Evolutionary conservation across 179 eudicot species (phyloP), one percentile per base, ranked within the genome.

Genomic region (Nepenthes alata): DNA sequence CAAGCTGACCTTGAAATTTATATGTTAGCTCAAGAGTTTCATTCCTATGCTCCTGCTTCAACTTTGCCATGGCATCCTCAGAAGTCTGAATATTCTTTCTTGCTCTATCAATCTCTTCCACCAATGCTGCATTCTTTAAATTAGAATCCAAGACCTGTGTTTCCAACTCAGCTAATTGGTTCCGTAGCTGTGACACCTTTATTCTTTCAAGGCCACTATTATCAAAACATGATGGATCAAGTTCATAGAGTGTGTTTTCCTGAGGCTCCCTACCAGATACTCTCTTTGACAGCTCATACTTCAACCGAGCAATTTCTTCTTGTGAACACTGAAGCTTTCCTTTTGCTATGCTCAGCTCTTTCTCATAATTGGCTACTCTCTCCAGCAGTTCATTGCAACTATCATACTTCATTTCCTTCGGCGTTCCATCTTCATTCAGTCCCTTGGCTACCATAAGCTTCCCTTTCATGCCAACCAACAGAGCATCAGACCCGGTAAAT

Each of bases 251-350:
- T 47, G 37, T 35, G 49, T 58, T 39, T 9, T 37, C 15, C 6
- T 44, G 37, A 58, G 15, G 47, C 11, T 45, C 34, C 36, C 11
- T 58, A 11, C 3, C 2, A 13, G 49, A 12, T 37, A 47, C 65
- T 48, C 61, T 65, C 67, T 63, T 73, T 16, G 58, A 67, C 34
- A 70, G 71, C 71, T 87, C 84, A 37, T 70, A 57, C 72, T 66
- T 83, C 76, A 91, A 75, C 62, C 65, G 69, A 1, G 77, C 57
- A 37, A 85, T 77, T 70, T 85, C 88, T 69, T 85, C 88, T 59
- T 84, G 72, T 1, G 86, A 79, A 47, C 70, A 51, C 53, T 62
- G 71, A 2, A 84, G 70, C 70, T 77, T 82, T 59, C 70, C 74
- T 58, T 81, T 84, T 2, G 85, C 70, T 37, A 53, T 45, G 47